These are phyloP conservation scores for Russula sp. DNA, from an alignment of 768 basidiomycete genomes.

Conservation along the genomic window DNA sequence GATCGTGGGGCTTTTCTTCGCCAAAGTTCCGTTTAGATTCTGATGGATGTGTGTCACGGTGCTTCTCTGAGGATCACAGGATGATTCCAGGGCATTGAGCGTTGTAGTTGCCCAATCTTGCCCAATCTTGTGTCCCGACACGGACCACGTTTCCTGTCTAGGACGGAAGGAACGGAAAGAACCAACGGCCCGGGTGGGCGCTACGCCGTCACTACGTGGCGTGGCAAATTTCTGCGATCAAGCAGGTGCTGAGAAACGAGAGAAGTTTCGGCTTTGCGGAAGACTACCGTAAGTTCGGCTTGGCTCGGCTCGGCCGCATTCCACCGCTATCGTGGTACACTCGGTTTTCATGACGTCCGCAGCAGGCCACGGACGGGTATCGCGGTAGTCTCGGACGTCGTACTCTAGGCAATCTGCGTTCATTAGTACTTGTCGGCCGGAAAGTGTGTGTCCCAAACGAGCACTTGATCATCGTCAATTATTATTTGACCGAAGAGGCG, in stretches of 20 bases:
- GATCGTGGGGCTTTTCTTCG: neutral
- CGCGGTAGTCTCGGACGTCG: neutral
- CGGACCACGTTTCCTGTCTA: neutral
- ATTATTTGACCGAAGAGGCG: neutral
- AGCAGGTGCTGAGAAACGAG: neutral
- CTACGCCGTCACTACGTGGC: neutral
- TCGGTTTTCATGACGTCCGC: neutral
- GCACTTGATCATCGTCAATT: neutral
- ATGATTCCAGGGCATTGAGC: neutral
- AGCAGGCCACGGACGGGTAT: neutral
- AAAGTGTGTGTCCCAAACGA: neutral
- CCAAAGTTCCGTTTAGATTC: constrained; percentile 4
- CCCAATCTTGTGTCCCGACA: neutral
- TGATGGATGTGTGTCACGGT: constrained; percentile 13
- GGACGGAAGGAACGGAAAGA: neutral
- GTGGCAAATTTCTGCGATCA: constrained; percentile 1
- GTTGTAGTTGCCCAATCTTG: neutral
- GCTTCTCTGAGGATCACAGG: neutral
- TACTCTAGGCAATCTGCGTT: neutral
- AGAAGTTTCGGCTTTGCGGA: neutral
- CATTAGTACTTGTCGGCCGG: neutral
- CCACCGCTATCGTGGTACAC: neutral
- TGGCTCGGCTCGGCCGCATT: neutral
- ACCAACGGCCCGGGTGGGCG: neutral
- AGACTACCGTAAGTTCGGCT: neutral